A percentile compares a stretch with the other conserved stretches of the same genome.
Conservation (phyloP, 768 basidiomycete species). For the Panellus pusillus region DNA sequence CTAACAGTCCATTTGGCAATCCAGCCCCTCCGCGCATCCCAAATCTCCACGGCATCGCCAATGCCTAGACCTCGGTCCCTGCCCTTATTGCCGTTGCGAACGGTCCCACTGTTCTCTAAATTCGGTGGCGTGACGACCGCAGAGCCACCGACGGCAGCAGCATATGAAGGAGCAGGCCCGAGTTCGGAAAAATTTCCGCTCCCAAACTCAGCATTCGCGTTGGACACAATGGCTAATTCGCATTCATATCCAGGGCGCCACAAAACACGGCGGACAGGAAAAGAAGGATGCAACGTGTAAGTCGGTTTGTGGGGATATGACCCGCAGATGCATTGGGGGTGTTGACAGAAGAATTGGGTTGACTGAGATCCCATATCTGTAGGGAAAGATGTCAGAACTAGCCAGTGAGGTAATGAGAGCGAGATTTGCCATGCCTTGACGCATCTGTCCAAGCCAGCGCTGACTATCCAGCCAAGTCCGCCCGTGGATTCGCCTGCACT, state of each 20-base stretch:
- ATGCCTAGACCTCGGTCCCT: slow-evolving; percentile 16
- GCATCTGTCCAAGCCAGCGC: slow-evolving; percentile 74
- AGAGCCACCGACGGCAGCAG: slow-evolving; percentile 7
- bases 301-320: slow-evolving; percentile 64
- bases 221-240: slow-evolving; percentile 74
- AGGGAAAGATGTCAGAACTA: neutral
- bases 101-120: slow-evolving; percentile 19
- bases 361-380: slow-evolving; percentile 73
- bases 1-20: slow-evolving; percentile 80
- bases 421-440: slow-evolving; percentile 56
- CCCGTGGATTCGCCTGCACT: slow-evolving; percentile 27
- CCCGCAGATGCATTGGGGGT: slow-evolving; percentile 34
- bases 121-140: neutral
- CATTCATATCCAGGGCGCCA: slow-evolving; percentile 81
- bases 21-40: slow-evolving; percentile 82
- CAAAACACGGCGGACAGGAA: slow-evolving; percentile 67
- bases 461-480: slow-evolving; percentile 72
- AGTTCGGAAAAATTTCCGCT: slow-evolving; percentile 25
- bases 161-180: slow-evolving; percentile 15
- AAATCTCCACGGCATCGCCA: slow-evolving; percentile 75
- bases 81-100: slow-evolving; percentile 15
- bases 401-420: slow-evolving; percentile 1
- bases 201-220: slow-evolving; percentile 53
- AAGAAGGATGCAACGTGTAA: slow-evolving; percentile 74
- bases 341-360: slow-evolving; percentile 32